Percentiles rank a stretch among this genome's conserved stretches.
Conservation (phyloP, 1,139 yeast genomes). For the Spathaspora sp. region DNA sequence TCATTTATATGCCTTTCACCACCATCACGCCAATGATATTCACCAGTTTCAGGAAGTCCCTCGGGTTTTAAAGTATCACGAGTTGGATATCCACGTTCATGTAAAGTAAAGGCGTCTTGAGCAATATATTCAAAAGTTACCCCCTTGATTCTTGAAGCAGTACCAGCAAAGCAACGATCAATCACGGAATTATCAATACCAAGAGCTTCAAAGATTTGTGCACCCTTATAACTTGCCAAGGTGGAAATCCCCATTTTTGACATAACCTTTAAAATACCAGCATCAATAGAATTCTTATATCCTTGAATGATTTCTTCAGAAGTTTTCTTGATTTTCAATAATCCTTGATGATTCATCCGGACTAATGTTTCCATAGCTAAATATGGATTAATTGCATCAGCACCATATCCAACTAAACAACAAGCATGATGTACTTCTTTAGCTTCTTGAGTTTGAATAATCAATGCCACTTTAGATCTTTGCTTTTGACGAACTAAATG, state of each 20-base stretch:
- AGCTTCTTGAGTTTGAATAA: constrained; percentile 94
- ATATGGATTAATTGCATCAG: constrained; percentile 94
- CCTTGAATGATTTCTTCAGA: constrained; percentile 66
- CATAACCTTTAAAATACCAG: constrained; percentile 95
- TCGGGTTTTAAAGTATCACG: constrained; percentile 70
- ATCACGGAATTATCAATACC: constrained; percentile 95
- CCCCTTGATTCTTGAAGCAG: constrained; percentile 96
- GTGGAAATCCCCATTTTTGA: constrained; percentile 99
- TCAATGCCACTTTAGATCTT: constrained; percentile 90
- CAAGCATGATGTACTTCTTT: constrained; percentile 97
- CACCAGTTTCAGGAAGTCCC: constrained; percentile 92
- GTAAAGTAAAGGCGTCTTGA: constrained; percentile 92
- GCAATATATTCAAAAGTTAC: constrained; percentile 94
- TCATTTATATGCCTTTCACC: constrained; percentile 95
- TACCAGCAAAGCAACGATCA: constrained; percentile 94
- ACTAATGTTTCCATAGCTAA: constrained; percentile 86
- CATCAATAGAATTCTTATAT: constrained; percentile 80
- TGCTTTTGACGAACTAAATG: constrained; percentile 94
- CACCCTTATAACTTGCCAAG: constrained; percentile 95
- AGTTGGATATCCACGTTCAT: constrained; percentile 86
- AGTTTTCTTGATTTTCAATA: constrained; percentile 59
- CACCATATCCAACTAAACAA: constrained; percentile 94
- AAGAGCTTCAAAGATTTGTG: constrained; percentile 95
- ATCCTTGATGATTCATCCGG: constrained; percentile 79
- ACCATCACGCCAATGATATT: constrained; percentile 98